Conservation (phyloP, 192 early-diverging fungal species). For the Coemansia interrupta region DNA sequence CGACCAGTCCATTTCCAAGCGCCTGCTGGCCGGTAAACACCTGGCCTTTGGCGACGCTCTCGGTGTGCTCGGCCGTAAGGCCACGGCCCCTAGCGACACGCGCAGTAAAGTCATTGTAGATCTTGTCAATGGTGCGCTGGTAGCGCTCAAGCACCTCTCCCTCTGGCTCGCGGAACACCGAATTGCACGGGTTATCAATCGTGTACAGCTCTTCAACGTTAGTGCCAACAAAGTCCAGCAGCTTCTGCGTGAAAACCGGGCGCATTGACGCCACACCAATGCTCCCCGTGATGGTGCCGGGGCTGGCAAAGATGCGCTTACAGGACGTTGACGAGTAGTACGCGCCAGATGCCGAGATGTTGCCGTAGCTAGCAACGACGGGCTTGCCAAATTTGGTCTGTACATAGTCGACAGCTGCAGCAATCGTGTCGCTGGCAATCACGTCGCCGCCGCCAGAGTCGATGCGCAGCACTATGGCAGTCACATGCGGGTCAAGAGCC, state of each 20-base stretch:
- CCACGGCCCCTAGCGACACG: constrained; percentile 60
- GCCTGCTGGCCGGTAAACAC: constrained; percentile 65
- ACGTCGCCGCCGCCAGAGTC: constrained; percentile 69
- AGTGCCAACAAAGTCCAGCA: constrained; percentile 59
- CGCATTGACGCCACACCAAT: constrained; percentile 65
- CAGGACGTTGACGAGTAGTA: constrained; percentile 60
- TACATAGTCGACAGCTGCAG: constrained; percentile 57
- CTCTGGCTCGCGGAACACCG: constrained; percentile 51
- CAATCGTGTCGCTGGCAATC: constrained; percentile 65
- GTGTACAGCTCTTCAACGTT: constrained; percentile 58
- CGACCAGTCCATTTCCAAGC: constrained; percentile 57
- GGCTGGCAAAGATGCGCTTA: constrained; percentile 59
- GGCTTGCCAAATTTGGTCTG: constrained; percentile 59
- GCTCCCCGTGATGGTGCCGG: constrained; percentile 68
- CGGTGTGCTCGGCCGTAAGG: constrained; percentile 51
- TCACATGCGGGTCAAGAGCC: constrained; percentile 54
- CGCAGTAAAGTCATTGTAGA: constrained; percentile 57
- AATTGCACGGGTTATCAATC: constrained; percentile 50
- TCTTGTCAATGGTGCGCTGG: constrained; percentile 44
- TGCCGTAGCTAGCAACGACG: constrained; percentile 64
- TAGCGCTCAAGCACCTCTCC: constrained; percentile 52
- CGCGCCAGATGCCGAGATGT: constrained; percentile 55
- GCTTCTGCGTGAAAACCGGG: constrained; percentile 56
- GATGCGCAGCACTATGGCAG: constrained; percentile 65
- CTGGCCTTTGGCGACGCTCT: constrained; percentile 59